These are phyloP conservation scores for Podospora australis DNA, from an alignment of 495 filamentous ascomycete genomes.

Conservation along the genomic window DNA sequence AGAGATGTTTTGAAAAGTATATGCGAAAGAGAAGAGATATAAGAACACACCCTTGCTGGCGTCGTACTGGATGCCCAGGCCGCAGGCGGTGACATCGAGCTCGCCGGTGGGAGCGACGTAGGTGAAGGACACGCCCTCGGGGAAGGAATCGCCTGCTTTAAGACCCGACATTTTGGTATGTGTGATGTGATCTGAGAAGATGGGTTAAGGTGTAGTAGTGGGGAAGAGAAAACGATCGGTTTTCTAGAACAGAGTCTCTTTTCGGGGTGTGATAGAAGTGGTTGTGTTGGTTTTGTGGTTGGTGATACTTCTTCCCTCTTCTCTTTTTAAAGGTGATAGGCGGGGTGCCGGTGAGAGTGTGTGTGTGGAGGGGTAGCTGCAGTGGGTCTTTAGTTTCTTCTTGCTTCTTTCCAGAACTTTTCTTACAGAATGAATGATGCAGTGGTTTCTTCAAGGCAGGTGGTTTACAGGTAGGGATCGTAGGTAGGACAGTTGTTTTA, in stretches of 20 bases:
- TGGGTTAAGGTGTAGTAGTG: not conserved
- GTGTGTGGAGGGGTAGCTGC: too few species aligned
- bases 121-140: constrained; percentile 68
- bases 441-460: too few species aligned
- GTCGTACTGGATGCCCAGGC: constrained; percentile 70
- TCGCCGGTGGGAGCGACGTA: constrained; percentile 68
- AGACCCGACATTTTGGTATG: constrained; percentile 58
- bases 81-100: constrained; percentile 63
- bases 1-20: not conserved
- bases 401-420: too few species aligned
- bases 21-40: not conserved
- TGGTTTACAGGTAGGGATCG: too few species aligned
- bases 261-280: not conserved
- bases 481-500: too few species aligned
- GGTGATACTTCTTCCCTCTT: too few species aligned
- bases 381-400: too few species aligned
- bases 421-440: too few species aligned
- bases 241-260: not conserved
- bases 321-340: too few species aligned
- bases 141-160: constrained; percentile 78
- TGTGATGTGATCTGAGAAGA: not conserved
- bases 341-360: too few species aligned
- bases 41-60: constrained; percentile 58
- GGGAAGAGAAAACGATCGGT: not conserved
- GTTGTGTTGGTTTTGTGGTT: not conserved